Base-by-base conservation (phyloP, 768 basidiomycete species). In the Lactarius tabidus region DNA sequence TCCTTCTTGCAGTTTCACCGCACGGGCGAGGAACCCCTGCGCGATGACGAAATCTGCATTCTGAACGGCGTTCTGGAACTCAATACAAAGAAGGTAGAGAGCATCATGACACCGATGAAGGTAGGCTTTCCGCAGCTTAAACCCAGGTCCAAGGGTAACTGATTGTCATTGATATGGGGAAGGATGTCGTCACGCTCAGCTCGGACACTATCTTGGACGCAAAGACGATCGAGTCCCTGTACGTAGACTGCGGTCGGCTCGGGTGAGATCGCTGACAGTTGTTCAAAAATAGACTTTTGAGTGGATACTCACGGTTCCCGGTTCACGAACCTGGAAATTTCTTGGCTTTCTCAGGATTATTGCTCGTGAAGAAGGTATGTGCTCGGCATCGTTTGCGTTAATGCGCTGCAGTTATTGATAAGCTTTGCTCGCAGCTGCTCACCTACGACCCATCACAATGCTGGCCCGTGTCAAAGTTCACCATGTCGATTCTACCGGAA, bases 261-360 rank as follows among this genome's bases (percentile, higher is more conserved):
- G 23, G 38, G 15, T 45, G n/a, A 15, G 56, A 31, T 45, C 35
- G 36, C 59, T 62, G 18, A 65, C 15, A 28, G 56, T 70, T 33
- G 3, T 33, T 33, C 9, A 28, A 52, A 59, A 61, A n/a, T 70
- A 90, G 87, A 53, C 75, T 90, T 26, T 72, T 80, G n/a, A 90
- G 87, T 68, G 95, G 95, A 0, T 97, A 96, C 73, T 95, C 94
- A 1, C 87, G 95, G 23, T 91, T 98, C 71, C 95, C 95, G 0
- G 84, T 98, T 0, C 92, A 96, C 71, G 84, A 86, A 65, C 82
- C 88, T 3, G 84, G 82, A 5, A 82, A 89, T 48, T 83, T 85
- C 10, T 72, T 83, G 12, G 80, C 89, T 10, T 97, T 95, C 73
- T 75, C 89, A 8, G 94, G 95, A 0, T 81, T 96, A 62, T 79